These are phyloP conservation scores for Diplodia intermedia DNA, from an alignment of 2,329 filamentous ascomycete species.

Conservation along the genomic window DNA sequence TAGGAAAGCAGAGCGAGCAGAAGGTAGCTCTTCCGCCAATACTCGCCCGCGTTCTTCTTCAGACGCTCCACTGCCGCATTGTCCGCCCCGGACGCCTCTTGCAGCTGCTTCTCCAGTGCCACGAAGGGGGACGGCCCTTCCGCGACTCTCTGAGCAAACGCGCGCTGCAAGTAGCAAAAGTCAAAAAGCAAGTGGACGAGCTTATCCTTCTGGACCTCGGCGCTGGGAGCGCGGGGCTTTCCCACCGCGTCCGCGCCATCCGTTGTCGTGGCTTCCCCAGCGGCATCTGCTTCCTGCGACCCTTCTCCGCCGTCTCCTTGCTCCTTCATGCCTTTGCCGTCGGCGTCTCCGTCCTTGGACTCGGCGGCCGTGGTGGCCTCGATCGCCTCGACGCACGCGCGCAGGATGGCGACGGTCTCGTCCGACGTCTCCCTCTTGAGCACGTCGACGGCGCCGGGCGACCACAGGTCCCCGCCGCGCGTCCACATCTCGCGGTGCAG, in stretches of 20 bases:
- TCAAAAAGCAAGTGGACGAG: constrained; percentile 54
- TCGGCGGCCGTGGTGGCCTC: constrained; percentile 7
- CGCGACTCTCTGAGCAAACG: constrained; percentile 33
- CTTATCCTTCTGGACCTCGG: constrained; percentile 38
- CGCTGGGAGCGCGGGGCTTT: constrained; percentile 12
- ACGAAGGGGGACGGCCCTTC: constrained; percentile 25
- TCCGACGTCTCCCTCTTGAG: constrained; percentile 66
- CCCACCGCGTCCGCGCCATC: constrained; percentile 30
- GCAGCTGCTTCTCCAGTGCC: constrained; percentile 50
- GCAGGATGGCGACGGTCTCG: constrained; percentile 56
- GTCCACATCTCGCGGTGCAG: constrained; percentile 72
- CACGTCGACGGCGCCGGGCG: constrained; percentile 66
- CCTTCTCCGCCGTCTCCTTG: constrained; percentile 26
- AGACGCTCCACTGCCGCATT: constrained; percentile 61
- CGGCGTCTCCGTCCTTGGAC: not conserved
- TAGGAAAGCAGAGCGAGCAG: constrained; percentile 74
- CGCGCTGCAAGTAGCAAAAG: constrained; percentile 51
- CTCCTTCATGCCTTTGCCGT: constrained; percentile 29
- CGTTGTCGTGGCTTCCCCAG: constrained; percentile 34
- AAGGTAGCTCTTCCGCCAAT: constrained; percentile 82
- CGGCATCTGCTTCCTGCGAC: constrained; percentile 1
- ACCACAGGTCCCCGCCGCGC: constrained; percentile 82
- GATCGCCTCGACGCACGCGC: constrained; percentile 38
- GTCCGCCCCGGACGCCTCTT: constrained; percentile 57
- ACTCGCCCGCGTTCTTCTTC: constrained; percentile 70